Base-by-base conservation (phyloP, 1,139 yeast species). In the Kurtzmaniella natalensis region DNA sequence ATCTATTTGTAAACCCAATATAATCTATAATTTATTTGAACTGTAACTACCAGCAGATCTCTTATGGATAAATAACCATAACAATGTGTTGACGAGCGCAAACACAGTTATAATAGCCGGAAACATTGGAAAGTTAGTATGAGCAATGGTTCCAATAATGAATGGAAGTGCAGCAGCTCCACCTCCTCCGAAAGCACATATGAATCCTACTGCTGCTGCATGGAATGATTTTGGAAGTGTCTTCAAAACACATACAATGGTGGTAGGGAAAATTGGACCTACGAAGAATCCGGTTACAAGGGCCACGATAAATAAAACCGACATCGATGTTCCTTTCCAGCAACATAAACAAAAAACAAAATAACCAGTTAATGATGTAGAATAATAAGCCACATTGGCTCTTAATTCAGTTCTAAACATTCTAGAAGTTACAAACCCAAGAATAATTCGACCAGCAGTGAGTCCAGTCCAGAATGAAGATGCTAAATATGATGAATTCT, bases 211-310 rank as follows among this genome's bases (percentile, higher is more conserved):
- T 0, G 88, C 92, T 7, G 77, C 61, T 7, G 84, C 74, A 39
- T 84, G 87, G 37, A 70, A 59, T 32, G 69, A 68, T 18, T 63
- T 58, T 0, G 95, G 95, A 29, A 86, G 55, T 2, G 78, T 61
- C 33, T 78, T 76, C 33, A 83, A 57, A 4, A 87, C 68, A 5
- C 83, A 70, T 9, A 83, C 75, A 36, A 83, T 76, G 0, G 84
- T 76, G 7, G 92, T 79, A 1, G 94, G 92, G 57, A 81, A 86
- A 5, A 84, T 63, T 1, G 96, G 95, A 0, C 95, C 96, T 20
- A 82, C 78, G 41, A 75, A 75, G 22, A 77, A 61, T 0, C 95
- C 95, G 28, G 78, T 64, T 8, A 72, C 28, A 31, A 80, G 76
- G 1, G 79, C 76, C 4, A 58, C 42, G 9, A 61, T 31, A 17